Conservation (phyloP, 768 basidiomycete genomes). For the Tricholoma flavovirens region DNA sequence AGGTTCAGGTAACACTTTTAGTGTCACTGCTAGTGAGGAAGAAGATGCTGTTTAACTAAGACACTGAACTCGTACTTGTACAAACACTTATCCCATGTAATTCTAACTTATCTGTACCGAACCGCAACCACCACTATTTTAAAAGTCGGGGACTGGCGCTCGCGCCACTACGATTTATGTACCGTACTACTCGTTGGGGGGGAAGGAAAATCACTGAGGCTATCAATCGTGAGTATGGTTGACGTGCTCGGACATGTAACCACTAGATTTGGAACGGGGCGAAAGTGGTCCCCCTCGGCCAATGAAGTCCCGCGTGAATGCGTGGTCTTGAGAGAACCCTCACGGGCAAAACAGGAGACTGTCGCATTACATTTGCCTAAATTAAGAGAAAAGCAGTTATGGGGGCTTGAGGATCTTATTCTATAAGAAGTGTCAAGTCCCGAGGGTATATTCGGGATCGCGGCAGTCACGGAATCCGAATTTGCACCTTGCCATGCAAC, state of each 20-base stretch:
- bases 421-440: background rate
- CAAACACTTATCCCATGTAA: too few relatives aligned
- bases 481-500: conserved; percentile 23
- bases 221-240: conserved; percentile 28
- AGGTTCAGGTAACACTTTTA: too few relatives aligned
- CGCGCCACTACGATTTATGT: too few relatives aligned
- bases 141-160: too few relatives aligned
- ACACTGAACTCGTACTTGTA: too few relatives aligned
- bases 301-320: conserved; percentile 7
- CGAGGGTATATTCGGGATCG: background rate
- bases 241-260: conserved; percentile 32
- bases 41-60: too few relatives aligned
- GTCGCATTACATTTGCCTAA: background rate
- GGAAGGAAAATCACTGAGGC: conserved; percentile 41
- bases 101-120: too few relatives aligned
- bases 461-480: background rate
- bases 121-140: too few relatives aligned
- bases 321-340: conserved; percentile 6
- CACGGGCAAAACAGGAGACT: conserved; percentile 6
- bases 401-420: background rate
- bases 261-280: conserved; percentile 21
- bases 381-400: background rate
- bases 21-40: too few relatives aligned
- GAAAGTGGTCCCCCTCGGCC: conserved; percentile 4
- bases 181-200: too few relatives aligned